These are phyloP conservation scores for Pyrenophora seminiperda DNA, from an alignment of 2,329 filamentous ascomycete genomes.

Conservation along the genomic window DNA sequence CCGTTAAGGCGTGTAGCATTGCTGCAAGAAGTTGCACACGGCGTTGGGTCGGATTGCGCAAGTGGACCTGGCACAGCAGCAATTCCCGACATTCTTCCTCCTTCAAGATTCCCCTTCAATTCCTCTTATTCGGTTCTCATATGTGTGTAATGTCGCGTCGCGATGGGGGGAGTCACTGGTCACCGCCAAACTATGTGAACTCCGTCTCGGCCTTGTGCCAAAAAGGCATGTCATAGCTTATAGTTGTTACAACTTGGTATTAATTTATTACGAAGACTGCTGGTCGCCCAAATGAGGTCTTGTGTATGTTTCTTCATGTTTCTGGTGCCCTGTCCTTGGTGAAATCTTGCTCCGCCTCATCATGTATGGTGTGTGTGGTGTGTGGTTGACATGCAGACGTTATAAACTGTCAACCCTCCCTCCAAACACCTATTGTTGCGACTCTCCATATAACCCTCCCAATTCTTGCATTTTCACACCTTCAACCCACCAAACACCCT, in stretches of 20 bases:
- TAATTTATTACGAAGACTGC: constrained; percentile 37
- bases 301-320: background rate
- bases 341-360: no score
- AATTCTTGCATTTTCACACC: constrained; percentile 9
- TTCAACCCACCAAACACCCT: constrained; percentile 70
- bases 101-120: constrained; percentile 50
- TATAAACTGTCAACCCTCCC: no score
- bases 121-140: constrained; percentile 33
- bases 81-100: constrained; percentile 34
- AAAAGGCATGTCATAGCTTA: constrained; percentile 24
- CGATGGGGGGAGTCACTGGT: constrained; percentile 21
- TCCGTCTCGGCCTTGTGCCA: constrained; percentile 17
- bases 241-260: constrained; percentile 33
- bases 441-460: no score
- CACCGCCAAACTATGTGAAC: constrained; percentile 4
- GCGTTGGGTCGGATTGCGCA: constrained; percentile 10
- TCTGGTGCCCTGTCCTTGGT: no score
- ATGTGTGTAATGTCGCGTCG: constrained; percentile 51
- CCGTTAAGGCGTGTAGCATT: constrained; percentile 62
- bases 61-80: constrained; percentile 20
- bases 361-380: background rate
- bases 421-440: no score
- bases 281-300: constrained; percentile 20
- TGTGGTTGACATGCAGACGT: background rate
- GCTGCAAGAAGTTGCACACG: background rate